Evolutionary conservation across 169 alveolate species (phyloP), one percentile per base, ranked within the genome.

Genomic region (Cystoisospora suis): DNA sequence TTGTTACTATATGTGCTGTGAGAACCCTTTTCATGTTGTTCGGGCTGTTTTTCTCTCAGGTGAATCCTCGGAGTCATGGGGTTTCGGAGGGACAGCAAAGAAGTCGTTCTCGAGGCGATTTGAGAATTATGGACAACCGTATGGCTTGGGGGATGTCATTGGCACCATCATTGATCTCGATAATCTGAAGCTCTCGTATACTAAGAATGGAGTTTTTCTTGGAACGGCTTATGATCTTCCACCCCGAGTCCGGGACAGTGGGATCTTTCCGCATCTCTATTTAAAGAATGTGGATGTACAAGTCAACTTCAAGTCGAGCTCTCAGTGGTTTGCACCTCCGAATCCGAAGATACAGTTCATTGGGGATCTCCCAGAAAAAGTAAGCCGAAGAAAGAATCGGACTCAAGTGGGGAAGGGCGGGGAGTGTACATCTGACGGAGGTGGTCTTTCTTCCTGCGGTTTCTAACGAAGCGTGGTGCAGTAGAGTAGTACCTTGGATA

Each of bases 1-100:
- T 9, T 40, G 0, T 17, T 36, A 0, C 5, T 40, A 27, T 75
- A 38, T 75, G 44, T 53, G 83, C 0, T 5, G 7, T 65, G 20
- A 65, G n/a, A 36, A 4, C 6, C 36, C 46, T 75, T 44, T 34
- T 15, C 86, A 17, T 6, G 44, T 36, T 75, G 49, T 17, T 40
- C 15, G 36, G n/a, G 23, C 6, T 59, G 27, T 1, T 75, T 65
- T 65, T 38, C 34, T 36, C 42, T 29, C 87, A 85, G 90, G 90
- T 0, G 92, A 87, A 23, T 38, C 88, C 15, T 75, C 80, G 0
- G 92, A 87, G 15, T 75, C 88, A 0, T 87, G 92, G 92, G 92
- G 92, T 3, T 87, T 38, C 72, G 92, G 92, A 0, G 92, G 92
- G 29, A 87, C 92, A 20, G 92, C 83, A 34, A 87, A 87, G 65